Base-by-base conservation (phyloP, 441 rosid genomes). In the Adansonia madagascariensis region DNA sequence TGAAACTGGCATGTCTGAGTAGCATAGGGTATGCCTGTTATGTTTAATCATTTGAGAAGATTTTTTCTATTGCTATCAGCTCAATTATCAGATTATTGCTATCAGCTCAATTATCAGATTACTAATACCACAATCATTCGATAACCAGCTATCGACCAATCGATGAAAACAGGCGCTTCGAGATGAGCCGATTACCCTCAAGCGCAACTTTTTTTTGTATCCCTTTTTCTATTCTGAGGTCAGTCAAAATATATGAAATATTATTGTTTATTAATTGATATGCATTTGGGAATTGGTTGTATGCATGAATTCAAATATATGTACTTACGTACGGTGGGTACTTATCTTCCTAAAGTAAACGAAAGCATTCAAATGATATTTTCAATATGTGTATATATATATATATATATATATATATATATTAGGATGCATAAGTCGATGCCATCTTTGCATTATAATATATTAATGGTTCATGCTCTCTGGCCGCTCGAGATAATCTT, bases 361-460 rank as follows among this genome's bases (percentile, higher is more conserved):
- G 55, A 67, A 44, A 44, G 31, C 39, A 67, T 67, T 67, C 55
- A 46, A 46, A 46, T 4, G 6, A 67, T 4, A 20, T 68, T 53
- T 78, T 39, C 10, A 5, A 6, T 44, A 52, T 53, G 6, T 4
- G 2, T 12, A 55, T 55, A 6, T n/a, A 17, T n/a, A 10, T 20
- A 22, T 60, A 10, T 24, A 3, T 50, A 50, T 50, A 11, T 50
- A 39, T 39, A 39, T 39, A 39, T 39, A 22, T 43, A 9, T 43
- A 35, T 71, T 52, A 18, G 12, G 61, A 47, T 35, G 59, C 41
- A 7, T 5, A 20, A 44, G 79, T 76, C 79, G 59, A 77, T 50
- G 57, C 47, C n/a, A 47, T 17, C 3, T 44, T 22, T 11, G 17
- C 31, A 17, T 44, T 3, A 65, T 43, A 8, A 18, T 43, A 9